Base-by-base conservation (phyloP, 371 early-diverging fungal genomes). In the Umbelopsis sp. region DNA sequence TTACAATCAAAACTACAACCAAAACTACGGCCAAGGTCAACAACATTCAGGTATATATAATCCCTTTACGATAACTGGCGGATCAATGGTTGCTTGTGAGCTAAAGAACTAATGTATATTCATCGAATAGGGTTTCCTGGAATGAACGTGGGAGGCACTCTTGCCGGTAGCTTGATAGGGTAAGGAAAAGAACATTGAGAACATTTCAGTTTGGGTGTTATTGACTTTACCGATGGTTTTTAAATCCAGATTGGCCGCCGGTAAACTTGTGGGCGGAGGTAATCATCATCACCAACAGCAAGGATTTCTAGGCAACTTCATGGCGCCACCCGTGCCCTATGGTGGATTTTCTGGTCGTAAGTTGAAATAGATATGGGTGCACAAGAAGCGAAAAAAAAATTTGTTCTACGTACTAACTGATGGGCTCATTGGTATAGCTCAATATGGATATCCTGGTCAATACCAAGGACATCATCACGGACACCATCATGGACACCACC, bases 121-220 rank as follows among this genome's bases (percentile, higher is more conserved):
- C 0, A 41, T 41, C 12, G 7, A 7, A 41, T 35, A 57, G 57
- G 57, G 0, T 57, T 57, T 14, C 57, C 57, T 3, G 57, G 57
- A 32, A 32, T 68, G 1, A 37, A 65, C 14, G 53, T 69, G 22
- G 72, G 75, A 32, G 72, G 75, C 44, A 70, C 70, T 4, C 11
- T 73, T 32, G 74, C 66, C 16, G 74, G 74, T 45, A 37, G 65
- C 10, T 63, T 74, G 65, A 37, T 71, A 12, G 75, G 75, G 75
- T 74, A 70, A 65, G 63, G 41, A 41, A 41, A 41, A 41, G 41
- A 41, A 41, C 41, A 41, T 12, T 10, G 41, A 41, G 41, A 41
- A 41, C 10, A 12, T 12, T 41, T 29, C 7, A 41, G 12, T 12
- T 41, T 12, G 41, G 7, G 41, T 41, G 41, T 0, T 41, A 41